Evolutionary conservation across 768 basidiomycete species (phyloP).

Genomic region (Rubroboletus pulcherrimus): DNA sequence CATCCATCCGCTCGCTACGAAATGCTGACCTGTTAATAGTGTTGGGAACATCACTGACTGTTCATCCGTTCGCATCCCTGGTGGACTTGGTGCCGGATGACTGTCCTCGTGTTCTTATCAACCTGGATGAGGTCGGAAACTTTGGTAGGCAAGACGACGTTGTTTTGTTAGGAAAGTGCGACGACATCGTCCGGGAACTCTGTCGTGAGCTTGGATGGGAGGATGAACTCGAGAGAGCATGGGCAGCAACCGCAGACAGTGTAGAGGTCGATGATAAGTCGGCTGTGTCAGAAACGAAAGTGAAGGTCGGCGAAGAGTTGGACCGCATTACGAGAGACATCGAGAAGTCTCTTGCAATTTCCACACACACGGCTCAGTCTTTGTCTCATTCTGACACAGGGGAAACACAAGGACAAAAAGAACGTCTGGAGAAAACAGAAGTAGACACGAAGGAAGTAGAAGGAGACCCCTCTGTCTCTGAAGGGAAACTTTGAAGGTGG

Average conservation of each 20-base stretch:
- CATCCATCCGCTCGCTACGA: slow-evolving; percentile 47
- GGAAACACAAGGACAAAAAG: not conserved
- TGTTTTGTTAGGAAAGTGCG: slow-evolving; percentile 66
- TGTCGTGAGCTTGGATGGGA: slow-evolving; percentile 74
- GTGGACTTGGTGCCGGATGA: slow-evolving; percentile 47
- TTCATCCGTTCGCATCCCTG: slow-evolving; percentile 84
- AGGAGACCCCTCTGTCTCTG: not conserved
- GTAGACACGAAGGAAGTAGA: not conserved
- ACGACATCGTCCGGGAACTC: slow-evolving; percentile 59
- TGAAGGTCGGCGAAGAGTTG: slow-evolving; percentile 20
- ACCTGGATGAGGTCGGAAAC: slow-evolving; percentile 76
- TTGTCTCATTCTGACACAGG: not conserved
- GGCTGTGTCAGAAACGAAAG: slow-evolving; percentile 4
- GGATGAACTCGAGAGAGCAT: slow-evolving; percentile 51
- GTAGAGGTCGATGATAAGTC: slow-evolving; percentile 16
- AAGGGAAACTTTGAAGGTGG: slow-evolving; percentile 7
- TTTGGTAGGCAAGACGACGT: slow-evolving; percentile 59
- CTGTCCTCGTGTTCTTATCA: slow-evolving; percentile 86
- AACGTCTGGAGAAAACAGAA: not conserved
- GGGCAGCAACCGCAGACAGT: slow-evolving; percentile 47
- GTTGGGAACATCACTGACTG: slow-evolving; percentile 86
- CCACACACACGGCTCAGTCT: slow-evolving; percentile 1
- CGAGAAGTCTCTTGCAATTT: slow-evolving; percentile 20
- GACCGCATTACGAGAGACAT: slow-evolving; percentile 25
- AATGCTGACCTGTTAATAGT: slow-evolving; percentile 86